Evolutionary conservation across 768 basidiomycete species (phyloP), one percentile per base, ranked within the genome.

Genomic region (Boletus vermiculosoides): DNA sequence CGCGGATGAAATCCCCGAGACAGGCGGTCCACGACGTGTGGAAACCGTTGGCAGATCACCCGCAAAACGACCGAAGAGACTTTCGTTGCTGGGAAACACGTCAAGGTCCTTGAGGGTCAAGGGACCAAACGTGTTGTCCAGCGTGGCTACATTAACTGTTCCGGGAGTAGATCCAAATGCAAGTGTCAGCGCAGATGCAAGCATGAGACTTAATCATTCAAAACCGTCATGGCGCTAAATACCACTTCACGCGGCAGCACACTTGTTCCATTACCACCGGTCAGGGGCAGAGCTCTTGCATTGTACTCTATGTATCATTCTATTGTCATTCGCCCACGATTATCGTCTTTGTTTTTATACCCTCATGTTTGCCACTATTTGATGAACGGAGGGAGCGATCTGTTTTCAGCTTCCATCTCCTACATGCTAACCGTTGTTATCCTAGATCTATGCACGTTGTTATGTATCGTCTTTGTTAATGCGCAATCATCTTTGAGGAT

Each of bases 221-320:
- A 81, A 70, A 65, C 85, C 86, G 13, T 79, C 78, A 36, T 88
- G 86, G 86, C 78, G 78, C 69, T 88, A 69, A 82, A 50, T 36
- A 16, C 33, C 28, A 18, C 31, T 30, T 56, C 48, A 28, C 58
- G 16, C 55, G 52, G 36, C 28, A 33, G 7, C 5, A 52, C 20
- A 52, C 45, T 49, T 54, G 51, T 61, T 55, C 44, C 28, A 62
- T 45, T 44, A 52, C 28, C 50, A 54, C 45, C 46, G 47, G 45
- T 44, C 49, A 56, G 60, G 59, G 34, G 58, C 54, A 44, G 55
- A 33, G 50, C 57, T 48, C 56, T 52, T 62, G 60, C 42, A 44
- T 37, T 66, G 67, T 71, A 66, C 34, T 23, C 54, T 40, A 22
- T 58, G 30, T 54, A 59, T 41, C 44, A 34, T 54, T 45, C 51